Evolutionary conservation across 2,329 filamentous ascomycete genomes (phyloP), one percentile per base, ranked within the genome.

Genomic region (Curvularia verruculosa): DNA sequence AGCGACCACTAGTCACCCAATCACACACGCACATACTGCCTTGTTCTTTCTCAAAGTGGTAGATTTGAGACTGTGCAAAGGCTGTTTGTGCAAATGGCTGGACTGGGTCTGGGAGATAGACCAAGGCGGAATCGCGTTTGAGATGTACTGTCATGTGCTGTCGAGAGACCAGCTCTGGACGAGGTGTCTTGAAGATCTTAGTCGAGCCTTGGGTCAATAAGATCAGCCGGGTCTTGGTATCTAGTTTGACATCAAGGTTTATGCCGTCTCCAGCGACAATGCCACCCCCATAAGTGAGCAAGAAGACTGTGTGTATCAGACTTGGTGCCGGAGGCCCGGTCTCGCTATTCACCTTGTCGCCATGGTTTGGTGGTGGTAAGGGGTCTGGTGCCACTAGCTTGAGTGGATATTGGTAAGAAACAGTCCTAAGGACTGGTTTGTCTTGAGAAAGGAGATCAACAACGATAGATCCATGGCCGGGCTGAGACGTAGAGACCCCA

Each of bases 251-350:
- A 19, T 82, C 80, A 24, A 99, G 84, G 69, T 88, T 82, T 74
- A 98, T 89, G 62, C 85, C 82, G 75, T 99, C 95, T 40, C 93
- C 92, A 12, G 89, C 91, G 1, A 99, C 90, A 13, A 99, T 85
- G 1, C 95, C 95, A 41, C 95, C 95, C 48, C 95, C 95, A 73
- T 98, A 99, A 0, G 93, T 96, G 47, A 99, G 84, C 36, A 98
- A 83, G 73, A 96, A 98, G 39, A 96, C 87, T 29, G 95, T 82
- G 52, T 82, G 85, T 8, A 92, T 84, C 54, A 90, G 90, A 21
- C 60, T 50, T 39, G 75, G 78, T 31, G 75, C 31, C 12, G 40
- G 26, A 15, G 26, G n/a, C 3, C 19, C 8, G 10, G 34, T 18
- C n/a, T 28, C 6, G 21, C 12, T 18, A 3, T 64, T 43, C 13